Evolutionary conservation across 1,284 basidiomycete genomes (phyloP).

Genomic region (Malassezia nana): DNA sequence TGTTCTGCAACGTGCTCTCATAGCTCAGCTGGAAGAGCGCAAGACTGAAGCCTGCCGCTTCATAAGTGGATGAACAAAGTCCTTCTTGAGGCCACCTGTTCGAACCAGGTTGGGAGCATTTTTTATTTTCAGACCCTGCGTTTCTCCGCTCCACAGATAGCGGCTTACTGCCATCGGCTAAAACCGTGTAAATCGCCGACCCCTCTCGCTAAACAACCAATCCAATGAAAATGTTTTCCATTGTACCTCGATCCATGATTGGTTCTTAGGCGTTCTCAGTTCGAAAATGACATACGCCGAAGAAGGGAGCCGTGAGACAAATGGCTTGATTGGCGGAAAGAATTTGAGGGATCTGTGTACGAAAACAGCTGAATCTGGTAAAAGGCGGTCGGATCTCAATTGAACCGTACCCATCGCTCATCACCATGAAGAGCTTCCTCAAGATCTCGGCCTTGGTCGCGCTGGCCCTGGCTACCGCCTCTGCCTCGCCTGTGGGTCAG

Average conservation of each 20-base stretch:
- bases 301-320: too few species aligned
- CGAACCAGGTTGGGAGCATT: slow-evolving; percentile 22
- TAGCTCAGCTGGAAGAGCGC: slow-evolving; percentile 22
- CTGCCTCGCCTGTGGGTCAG: background rate
- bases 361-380: too few species aligned
- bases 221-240: too few species aligned
- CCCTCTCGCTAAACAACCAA: too few species aligned
- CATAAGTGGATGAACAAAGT: slow-evolving; percentile 12
- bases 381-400: background rate
- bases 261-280: too few species aligned
- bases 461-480: background rate
- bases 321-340: too few species aligned
- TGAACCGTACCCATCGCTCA: background rate
- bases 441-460: background rate
- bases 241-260: too few species aligned
- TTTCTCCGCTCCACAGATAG: too few species aligned
- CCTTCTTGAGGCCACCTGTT: slow-evolving; percentile 22
- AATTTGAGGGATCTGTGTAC: too few species aligned
- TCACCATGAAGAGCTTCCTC: background rate
- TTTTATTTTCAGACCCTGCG: slow-evolving; percentile 10
- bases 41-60: slow-evolving; percentile 18
- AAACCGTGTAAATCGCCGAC: too few species aligned
- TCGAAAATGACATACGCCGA: too few species aligned
- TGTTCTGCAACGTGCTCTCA: slow-evolving; percentile 2
- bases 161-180: too few species aligned